These are phyloP conservation scores for Aspergillus sp. DNA, from an alignment of 2,329 filamentous ascomycete species.

Conservation along the genomic window DNA sequence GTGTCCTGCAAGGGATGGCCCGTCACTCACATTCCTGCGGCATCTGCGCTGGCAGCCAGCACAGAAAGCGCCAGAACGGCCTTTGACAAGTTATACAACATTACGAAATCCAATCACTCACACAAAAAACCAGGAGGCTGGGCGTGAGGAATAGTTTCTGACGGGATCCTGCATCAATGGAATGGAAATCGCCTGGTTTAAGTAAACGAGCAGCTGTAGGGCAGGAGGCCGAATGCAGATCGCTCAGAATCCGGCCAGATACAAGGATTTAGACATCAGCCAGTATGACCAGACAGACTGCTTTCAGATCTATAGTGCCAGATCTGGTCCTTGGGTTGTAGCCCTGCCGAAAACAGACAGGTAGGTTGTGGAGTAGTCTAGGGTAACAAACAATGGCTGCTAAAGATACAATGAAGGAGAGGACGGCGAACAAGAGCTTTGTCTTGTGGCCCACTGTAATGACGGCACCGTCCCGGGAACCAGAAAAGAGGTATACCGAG, in stretches of 20 bases:
- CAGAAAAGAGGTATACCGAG: too few species aligned
- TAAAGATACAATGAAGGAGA: neutral
- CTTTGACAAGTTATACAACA: constrained; percentile 25
- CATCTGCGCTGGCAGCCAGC: constrained; percentile 20
- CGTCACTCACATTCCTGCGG: constrained; percentile 25
- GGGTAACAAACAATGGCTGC: neutral
- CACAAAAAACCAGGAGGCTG: constrained; percentile 19
- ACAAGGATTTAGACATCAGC: neutral
- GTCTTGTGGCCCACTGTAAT: neutral
- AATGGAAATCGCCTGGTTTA: constrained; percentile 30
- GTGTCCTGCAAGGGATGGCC: neutral
- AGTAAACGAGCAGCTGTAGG: constrained; percentile 21
- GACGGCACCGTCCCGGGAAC: neutral
- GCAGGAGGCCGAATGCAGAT: constrained; percentile 17
- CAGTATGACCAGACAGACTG: neutral
- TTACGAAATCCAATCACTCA: constrained; percentile 15
- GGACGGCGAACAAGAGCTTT: neutral
- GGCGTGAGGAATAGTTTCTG: constrained; percentile 19
- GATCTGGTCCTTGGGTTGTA: neutral
- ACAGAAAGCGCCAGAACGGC: constrained; percentile 27
- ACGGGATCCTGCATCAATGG: constrained; percentile 16
- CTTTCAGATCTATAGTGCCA: neutral
- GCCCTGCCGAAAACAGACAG: neutral
- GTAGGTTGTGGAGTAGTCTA: neutral
- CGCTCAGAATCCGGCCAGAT: constrained; percentile 1